phyloP scores from a whole-genome alignment of 176 grass and related monocot species.

The Avena atlantica region DNA sequence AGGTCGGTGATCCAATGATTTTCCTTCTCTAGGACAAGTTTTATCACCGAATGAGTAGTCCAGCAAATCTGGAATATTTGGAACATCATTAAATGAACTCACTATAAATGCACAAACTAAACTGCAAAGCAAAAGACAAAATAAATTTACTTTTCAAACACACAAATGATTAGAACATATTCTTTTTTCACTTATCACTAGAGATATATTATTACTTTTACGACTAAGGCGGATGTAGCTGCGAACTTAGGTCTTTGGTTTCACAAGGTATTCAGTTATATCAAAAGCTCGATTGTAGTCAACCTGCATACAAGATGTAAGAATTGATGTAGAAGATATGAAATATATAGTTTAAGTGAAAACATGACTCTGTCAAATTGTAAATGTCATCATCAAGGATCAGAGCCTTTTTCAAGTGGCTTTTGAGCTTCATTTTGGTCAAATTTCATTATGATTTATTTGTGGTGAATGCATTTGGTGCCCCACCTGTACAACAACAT shows the following conservation, averaged over 20 bases:
- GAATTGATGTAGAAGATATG: neutral
- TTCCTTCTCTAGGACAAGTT: slow-evolving; percentile 32
- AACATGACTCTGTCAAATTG: slow-evolving; percentile 58
- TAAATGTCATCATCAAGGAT: slow-evolving; percentile 75
- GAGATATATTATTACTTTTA: slow-evolving; percentile 45
- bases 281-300: slow-evolving; percentile 50
- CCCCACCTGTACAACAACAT: slow-evolving; percentile 60
- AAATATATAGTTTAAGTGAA: neutral
- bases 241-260: slow-evolving; percentile 61
- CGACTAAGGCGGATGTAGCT: slow-evolving; percentile 69
- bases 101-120: neutral
- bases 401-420: slow-evolving; percentile 51
- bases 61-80: slow-evolving; percentile 59
- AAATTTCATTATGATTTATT: slow-evolving; percentile 19
- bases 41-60: slow-evolving; percentile 38
- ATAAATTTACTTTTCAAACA: neutral
- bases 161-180: neutral
- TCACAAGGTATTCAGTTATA: slow-evolving; percentile 45
- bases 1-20: slow-evolving; percentile 68
- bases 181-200: neutral
- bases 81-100: neutral
- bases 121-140: neutral
- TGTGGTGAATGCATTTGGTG: slow-evolving; percentile 67
- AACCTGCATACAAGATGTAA: slow-evolving; percentile 51
- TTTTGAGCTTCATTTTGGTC: slow-evolving; percentile 68